phyloP scores from a whole-genome alignment of 176 grass and related monocot species.

The Saccharum spontaneum region DNA sequence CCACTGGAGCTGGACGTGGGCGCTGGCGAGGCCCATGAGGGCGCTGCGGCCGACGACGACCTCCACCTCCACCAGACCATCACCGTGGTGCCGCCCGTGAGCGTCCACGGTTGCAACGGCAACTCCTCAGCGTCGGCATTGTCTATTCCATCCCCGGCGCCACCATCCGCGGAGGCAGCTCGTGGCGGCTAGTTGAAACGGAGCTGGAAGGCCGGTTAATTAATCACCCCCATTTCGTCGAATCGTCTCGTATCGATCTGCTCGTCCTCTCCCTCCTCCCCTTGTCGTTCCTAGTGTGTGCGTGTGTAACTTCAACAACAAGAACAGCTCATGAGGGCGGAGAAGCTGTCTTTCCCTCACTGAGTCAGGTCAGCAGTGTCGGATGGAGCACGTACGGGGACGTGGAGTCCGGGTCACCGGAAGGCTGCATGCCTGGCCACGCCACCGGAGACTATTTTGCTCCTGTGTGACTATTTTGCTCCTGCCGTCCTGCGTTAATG shows the following conservation, averaged over 20 bases:
- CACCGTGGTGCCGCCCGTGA: slow-evolving; percentile 22
- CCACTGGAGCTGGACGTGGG: slow-evolving; percentile 67
- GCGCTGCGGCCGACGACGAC: slow-evolving; percentile 52
- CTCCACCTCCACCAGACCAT: slow-evolving; percentile 45
- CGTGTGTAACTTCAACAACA: too few relatives aligned
- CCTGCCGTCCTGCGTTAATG: too few relatives aligned
- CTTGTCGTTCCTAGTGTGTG: too few relatives aligned
- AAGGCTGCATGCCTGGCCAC: too few relatives aligned
- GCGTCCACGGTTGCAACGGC: not conserved
- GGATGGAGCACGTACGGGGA: too few relatives aligned
- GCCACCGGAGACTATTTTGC: too few relatives aligned
- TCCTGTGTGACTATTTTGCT: too few relatives aligned
- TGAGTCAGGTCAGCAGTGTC: too few relatives aligned
- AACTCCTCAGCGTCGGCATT: slow-evolving; percentile 33
- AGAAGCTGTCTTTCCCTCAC: too few relatives aligned
- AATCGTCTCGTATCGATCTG: slow-evolving; percentile 14
- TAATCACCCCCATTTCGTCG: not conserved
- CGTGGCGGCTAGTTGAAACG: not conserved
- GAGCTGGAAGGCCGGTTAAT: not conserved
- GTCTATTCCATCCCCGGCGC: slow-evolving; percentile 26
- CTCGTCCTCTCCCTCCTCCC: not conserved
- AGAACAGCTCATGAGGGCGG: too few relatives aligned
- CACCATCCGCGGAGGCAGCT: not conserved
- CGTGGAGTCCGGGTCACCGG: too few relatives aligned
- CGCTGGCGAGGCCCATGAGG: slow-evolving; percentile 83